These are phyloP conservation scores for Herpetomonas tarakana DNA, from an alignment of 208 protist species.

Conservation along the genomic window DNA sequence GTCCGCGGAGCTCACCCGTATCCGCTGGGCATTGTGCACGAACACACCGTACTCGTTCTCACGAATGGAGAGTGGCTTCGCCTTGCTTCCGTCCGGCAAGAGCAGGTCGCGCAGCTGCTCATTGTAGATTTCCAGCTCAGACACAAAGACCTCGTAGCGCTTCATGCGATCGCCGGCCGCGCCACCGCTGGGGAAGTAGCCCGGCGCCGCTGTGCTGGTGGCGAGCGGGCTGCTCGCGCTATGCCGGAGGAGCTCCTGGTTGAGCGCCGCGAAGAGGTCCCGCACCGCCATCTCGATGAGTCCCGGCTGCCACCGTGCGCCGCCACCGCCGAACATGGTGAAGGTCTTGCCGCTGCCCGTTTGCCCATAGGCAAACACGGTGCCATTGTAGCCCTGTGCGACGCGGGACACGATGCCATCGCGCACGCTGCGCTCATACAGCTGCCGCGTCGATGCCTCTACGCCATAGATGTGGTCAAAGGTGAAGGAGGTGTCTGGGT, in stretches of 20 bases:
- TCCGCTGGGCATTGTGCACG: conserved; percentile 72
- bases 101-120: conserved; percentile 85
- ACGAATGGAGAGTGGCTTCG: conserved; percentile 50
- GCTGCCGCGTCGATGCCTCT: conserved; percentile 24
- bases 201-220: neutral
- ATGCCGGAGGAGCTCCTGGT: conserved; percentile 32
- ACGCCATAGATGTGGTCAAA: conserved; percentile 70
- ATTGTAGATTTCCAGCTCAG: conserved; percentile 82
- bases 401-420: conserved; percentile 48
- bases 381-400: conserved; percentile 84
- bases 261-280: conserved; percentile 58
- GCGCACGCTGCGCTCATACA: conserved; percentile 56
- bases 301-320: conserved; percentile 16
- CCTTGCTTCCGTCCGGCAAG: conserved; percentile 6
- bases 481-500: conserved; percentile 62
- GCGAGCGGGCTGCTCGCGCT: neutral
- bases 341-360: conserved; percentile 85
- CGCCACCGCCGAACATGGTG: conserved; percentile 70
- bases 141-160: conserved; percentile 45
- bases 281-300: conserved; percentile 44
- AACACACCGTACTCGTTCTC: conserved; percentile 79
- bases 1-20: conserved; percentile 37
- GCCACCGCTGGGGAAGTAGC: neutral
- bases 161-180: neutral
- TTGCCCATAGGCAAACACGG: conserved; percentile 85